Evolutionary conservation across 805 yeast genomes (phyloP), one percentile per base, ranked within the genome.

Genomic region (Yamadazyma sp.): DNA sequence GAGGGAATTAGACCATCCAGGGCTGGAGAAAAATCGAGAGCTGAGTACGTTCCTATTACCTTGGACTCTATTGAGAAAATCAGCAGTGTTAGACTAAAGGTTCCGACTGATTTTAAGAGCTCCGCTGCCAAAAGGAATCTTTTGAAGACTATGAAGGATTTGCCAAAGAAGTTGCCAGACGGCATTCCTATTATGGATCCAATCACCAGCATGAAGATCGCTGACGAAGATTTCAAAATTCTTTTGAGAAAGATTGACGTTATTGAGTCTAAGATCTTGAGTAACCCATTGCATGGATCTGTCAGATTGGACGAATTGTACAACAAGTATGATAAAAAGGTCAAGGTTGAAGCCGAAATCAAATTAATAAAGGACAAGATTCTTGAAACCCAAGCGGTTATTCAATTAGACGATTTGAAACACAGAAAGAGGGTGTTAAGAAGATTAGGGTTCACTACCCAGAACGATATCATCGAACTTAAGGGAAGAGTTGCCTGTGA

Each of bases 401-500:
- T 91, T 49, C 99, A 93, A 62, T 69, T 93, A 54, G 98, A 93
- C 57, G 98, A 93, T 59, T 73, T 93, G 55, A 88, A 85, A 59
- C 87, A 86, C 56, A 82, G 99, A 53, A 91, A 89, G 60, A 75
- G 98, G 53, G 98, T 95, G 1, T 69, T 93, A 50, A 80, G 98
- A 60, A 79, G 96, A 55, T 74, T 93, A 25, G 97, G 93, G 0
- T 93, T 93, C 66, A 82, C 90, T 27, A 82, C 95, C 2, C 81
- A 80, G 37, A 75, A 78, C 46, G 99, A 93, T 60, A 82, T 93
- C 44, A 95, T 93, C 46, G 97, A 93, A 59, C 73, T 93, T 53
- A 93, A 93, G 63, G 99, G 99, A 39, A 78, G 98, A 58, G 98
- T 93, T 40, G 97, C 96, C 0, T 91, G 98, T 62, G 97, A 91